Conservation (phyloP, 495 filamentous ascomycete species). For the Penicillium bialowiezense region DNA sequence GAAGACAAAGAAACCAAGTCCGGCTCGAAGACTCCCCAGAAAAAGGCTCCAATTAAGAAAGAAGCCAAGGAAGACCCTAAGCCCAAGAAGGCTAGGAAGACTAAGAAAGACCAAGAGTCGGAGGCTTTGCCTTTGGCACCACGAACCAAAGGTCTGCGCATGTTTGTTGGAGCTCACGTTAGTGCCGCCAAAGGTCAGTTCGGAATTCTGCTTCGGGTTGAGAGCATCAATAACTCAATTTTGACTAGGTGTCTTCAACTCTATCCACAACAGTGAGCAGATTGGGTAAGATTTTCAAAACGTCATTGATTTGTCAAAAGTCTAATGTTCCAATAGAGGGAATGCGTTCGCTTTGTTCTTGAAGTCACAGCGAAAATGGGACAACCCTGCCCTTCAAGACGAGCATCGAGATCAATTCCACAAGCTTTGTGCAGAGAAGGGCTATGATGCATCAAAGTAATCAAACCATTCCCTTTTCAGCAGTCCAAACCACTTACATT, state of each 20-base stretch:
- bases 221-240: not conserved
- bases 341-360: conserved; percentile 94
- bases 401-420: conserved; percentile 67
- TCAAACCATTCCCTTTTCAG: conserved; percentile 2
- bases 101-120: conserved; percentile 42
- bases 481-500: not conserved
- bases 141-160: conserved; percentile 66
- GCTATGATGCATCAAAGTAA: conserved; percentile 64
- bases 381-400: conserved; percentile 70
- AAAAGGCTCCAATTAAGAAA: conserved; percentile 17
- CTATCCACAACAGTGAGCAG: conserved; percentile 72
- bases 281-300: conserved; percentile 55
- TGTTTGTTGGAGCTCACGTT: conserved; percentile 91
- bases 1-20: not conserved
- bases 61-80: conserved; percentile 14
- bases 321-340: conserved; percentile 46
- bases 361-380: conserved; percentile 94
- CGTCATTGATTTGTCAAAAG: not conserved
- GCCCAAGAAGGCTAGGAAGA: conserved; percentile 24
- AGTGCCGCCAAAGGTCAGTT: conserved; percentile 75
- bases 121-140: conserved; percentile 63
- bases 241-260: conserved; percentile 75
- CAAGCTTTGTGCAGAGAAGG: conserved; percentile 61
- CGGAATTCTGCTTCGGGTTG: not conserved
- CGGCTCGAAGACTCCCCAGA: not conserved